Evolutionary conservation across 768 basidiomycete genomes (phyloP), one percentile per base, ranked within the genome.

Genomic region (Filobasidium wieringae): DNA sequence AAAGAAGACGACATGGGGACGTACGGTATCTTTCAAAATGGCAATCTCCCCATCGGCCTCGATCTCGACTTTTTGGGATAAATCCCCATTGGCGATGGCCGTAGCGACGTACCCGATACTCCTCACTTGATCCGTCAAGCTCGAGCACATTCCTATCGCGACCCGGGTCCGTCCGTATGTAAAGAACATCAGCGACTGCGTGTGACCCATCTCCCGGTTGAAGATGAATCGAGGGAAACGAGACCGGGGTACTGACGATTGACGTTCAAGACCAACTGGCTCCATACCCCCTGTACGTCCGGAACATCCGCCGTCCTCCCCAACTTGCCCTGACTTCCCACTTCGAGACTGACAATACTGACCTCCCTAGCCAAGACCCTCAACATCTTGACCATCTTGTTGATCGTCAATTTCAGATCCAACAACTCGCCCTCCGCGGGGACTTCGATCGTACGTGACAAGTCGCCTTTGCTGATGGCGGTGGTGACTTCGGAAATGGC

Each of bases 401-500:
- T 97, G 37, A 96, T 90, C 0, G 90, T 96, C 64, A 82, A 79
- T 77, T 87, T 87, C 69, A 87, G 74, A 65, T 86, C 85, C 15
- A 90, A 80, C 82, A 96, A 91, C 76, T 96, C 92, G 43, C 91
- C 91, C 66, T 89, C 85, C 14, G 91, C 91, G 65, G 92, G 87
- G 57, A 93, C 90, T 61, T 88, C 82, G 69, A 93, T 90, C 27
- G 83, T 82, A 68, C 87, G 84, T 64, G 79, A 80, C 47, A 95
- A 74, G 71, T 93, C 89, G 19, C 91, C 91, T 52, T 81, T 76
- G 1, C 90, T 88, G 36, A 97, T 91, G 12, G 92, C 93, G 51
- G 89, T 92, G 22, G 93, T 96, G 37, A 97, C 93, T 67, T 89
- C 87, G 2, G 89, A 90, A 66, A 93, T 95, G 33, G 87, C 88